Base-by-base conservation (phyloP, 2,329 filamentous ascomycete genomes). In the Sclerotinia subarctica region DNA sequence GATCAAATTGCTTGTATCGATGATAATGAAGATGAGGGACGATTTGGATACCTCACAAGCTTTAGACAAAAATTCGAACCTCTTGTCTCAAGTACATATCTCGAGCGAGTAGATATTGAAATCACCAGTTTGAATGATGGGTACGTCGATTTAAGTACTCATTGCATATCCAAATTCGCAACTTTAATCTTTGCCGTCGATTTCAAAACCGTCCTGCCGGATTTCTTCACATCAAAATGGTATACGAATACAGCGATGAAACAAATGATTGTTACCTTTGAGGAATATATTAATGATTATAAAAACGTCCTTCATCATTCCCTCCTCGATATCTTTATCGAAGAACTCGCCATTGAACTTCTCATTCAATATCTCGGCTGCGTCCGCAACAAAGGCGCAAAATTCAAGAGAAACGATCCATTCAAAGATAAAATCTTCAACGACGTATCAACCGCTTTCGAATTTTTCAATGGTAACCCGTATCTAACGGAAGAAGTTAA, bases 1-100 rank as follows among this genome's bases (percentile, higher is more conserved):
- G 95, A 99, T 80, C 95, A 99, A 79, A 98, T 99, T 77, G 94
- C 94, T 68, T 97, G 93, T 79, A 97, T 99, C 76, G 95, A 98
- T 78, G 96, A 98, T 76, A 90, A 90, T 73, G 90, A 92, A 70
- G 90, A 92, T 65, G 87, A 88, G 65, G 87, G 86, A 69, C 88
- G 90, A 44, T 82, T 91, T 35, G 92, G 91, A 42, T 97, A 97
- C 81, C 85, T 98, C 62, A 90, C 92, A 5, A 90, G 90, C 75
- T 97, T 97, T 86, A 88, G 88, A 73, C 87, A 89, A 73, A 92
- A 95, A 76, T 90, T 96, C 76, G 90, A 92, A 77, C 85, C 91
- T 2, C 83, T 95, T 46, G 91, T 97, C 56, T 90, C 92, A 60
- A 87, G 91, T 29, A 87, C 88, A 70, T 97, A 96, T 79, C 84